Conservation (phyloP, 108 stramenopile species). For the Cyclotella cryptica region DNA sequence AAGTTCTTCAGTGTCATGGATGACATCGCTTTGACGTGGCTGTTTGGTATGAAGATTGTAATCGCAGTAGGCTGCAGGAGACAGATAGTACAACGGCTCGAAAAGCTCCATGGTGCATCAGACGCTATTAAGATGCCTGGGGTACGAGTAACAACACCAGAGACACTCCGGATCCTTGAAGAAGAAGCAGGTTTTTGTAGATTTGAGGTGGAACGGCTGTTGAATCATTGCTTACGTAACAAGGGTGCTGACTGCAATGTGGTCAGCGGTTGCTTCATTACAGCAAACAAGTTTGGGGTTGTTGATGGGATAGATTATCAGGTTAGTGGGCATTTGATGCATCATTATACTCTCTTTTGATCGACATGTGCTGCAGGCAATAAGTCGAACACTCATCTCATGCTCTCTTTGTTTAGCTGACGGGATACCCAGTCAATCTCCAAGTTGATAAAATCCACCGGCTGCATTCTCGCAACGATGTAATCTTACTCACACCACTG, state of each 20-base stretch:
- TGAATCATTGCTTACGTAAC: constrained; percentile 56
- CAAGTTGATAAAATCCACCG: constrained; percentile 51
- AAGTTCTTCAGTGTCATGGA: constrained; percentile 85
- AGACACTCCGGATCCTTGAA: constrained; percentile 55
- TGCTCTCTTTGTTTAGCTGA: constrained; percentile 10
- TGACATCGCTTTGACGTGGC: constrained; percentile 90
- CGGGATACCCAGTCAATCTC: constrained; percentile 56
- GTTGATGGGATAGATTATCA: constrained; percentile 60
- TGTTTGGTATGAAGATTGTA: constrained; percentile 93
- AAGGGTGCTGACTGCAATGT: constrained; percentile 67
- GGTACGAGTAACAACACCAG: constrained; percentile 46
- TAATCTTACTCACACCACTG: constrained; percentile 66
- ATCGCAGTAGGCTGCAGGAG: constrained; percentile 74
- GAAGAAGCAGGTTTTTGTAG: constrained; percentile 75
- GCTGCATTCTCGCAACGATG: constrained; percentile 53
- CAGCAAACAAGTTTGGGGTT: constrained; percentile 60
- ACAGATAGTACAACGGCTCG: constrained; percentile 41
- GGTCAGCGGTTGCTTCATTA: constrained; percentile 67
- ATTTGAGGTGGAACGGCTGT: constrained; percentile 65
- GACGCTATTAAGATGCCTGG: constrained; percentile 20
- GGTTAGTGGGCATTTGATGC: constrained; percentile 6
- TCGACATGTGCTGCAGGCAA: no score
- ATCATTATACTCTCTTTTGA: no score
- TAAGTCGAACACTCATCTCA: not conserved
- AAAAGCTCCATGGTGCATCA: constrained; percentile 9